Conservation (phyloP, 2,329 filamentous ascomycete genomes). For the Paraphoma chrysanthemicola region DNA sequence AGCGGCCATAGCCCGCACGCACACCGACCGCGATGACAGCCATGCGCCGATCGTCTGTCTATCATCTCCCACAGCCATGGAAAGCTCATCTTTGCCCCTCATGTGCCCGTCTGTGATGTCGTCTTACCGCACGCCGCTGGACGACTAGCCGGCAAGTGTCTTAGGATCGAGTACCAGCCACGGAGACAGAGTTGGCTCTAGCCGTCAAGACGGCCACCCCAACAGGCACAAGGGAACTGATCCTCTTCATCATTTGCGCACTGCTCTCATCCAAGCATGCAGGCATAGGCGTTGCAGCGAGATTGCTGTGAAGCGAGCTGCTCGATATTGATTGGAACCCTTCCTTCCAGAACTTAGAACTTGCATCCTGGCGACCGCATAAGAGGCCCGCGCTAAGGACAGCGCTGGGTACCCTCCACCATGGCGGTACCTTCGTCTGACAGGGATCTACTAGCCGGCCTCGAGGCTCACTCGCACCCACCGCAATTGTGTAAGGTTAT, state of each 20-base stretch:
- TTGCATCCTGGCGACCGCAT: slow-evolving; percentile 32
- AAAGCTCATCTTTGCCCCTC: slow-evolving; percentile 24
- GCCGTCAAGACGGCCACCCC: neutral
- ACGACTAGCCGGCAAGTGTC: neutral
- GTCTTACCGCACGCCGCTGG: slow-evolving; percentile 28
- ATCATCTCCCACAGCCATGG: slow-evolving; percentile 34
- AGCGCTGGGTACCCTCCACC: slow-evolving; percentile 36
- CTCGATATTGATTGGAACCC: slow-evolving; percentile 23
- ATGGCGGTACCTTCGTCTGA: slow-evolving; percentile 32
- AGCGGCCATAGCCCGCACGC: slow-evolving; percentile 15
- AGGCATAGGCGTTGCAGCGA: slow-evolving; percentile 4
- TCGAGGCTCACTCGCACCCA: slow-evolving; percentile 44
- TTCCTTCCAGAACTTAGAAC: slow-evolving; percentile 29
- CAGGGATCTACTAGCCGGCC: slow-evolving; percentile 38
- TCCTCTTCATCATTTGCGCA: neutral
- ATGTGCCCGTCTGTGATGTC: slow-evolving; percentile 35
- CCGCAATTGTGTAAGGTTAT: slow-evolving; percentile 45
- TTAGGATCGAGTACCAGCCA: neutral
- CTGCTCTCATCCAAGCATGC: neutral
- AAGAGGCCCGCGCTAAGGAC: slow-evolving; percentile 32
- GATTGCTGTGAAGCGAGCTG: slow-evolving; percentile 4
- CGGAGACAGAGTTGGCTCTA: neutral
- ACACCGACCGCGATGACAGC: slow-evolving; percentile 12
- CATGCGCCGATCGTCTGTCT: slow-evolving; percentile 32
- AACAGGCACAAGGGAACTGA: neutral